Evolutionary conservation across 140 eudicot species (phyloP).

Genomic region (Oenanthe javanica): DNA sequence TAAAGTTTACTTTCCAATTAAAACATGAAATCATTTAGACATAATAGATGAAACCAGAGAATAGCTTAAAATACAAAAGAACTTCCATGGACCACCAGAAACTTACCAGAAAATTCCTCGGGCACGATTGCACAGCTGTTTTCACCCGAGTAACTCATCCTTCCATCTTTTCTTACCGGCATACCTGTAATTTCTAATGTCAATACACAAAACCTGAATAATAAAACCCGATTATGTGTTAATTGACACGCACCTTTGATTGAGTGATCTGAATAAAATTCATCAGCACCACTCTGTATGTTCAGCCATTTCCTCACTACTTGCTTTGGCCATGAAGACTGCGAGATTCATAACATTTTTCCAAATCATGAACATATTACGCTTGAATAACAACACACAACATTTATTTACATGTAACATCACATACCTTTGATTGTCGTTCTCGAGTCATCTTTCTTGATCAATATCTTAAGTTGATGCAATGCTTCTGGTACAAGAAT

Average conservation of each 20-base stretch:
- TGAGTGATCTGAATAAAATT: constrained; percentile 48
- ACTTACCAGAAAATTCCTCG: constrained; percentile 73
- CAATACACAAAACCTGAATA: background rate
- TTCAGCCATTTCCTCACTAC: constrained; percentile 70
- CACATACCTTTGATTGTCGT: constrained; percentile 33
- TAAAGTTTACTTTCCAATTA: background rate
- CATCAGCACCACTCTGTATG: constrained; percentile 39
- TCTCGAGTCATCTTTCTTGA: constrained; percentile 29
- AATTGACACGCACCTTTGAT: constrained; percentile 34
- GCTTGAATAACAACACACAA: background rate
- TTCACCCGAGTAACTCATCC: constrained; percentile 74
- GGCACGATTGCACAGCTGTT: constrained; percentile 69
- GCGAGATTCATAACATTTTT: background rate
- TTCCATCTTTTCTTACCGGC: constrained; percentile 40
- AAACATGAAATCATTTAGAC: background rate
- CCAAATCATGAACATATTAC: background rate
- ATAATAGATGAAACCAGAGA: background rate
- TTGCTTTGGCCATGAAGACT: constrained; percentile 73
- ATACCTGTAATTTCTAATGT: constrained; percentile 9
- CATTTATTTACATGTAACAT: background rate
- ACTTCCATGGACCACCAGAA: background rate
- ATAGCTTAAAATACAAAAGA: background rate
- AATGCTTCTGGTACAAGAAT: constrained; percentile 3
- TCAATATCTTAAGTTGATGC: background rate
- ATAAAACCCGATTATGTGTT: background rate